Base-by-base conservation (phyloP, 148 eudicot species). In the Cornus controversa region DNA sequence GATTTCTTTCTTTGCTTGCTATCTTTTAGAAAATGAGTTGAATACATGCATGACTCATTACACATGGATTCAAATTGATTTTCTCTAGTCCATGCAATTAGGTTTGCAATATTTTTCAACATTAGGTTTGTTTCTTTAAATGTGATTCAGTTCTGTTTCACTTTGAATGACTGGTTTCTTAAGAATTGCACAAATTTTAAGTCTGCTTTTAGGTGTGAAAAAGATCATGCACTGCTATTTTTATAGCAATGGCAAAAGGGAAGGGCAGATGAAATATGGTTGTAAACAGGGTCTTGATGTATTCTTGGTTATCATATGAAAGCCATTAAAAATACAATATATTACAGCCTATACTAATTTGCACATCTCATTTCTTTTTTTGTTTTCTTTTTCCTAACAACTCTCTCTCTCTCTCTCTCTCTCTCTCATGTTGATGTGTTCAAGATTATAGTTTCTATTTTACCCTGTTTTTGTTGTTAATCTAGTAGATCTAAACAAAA, bases 11-110 rank as follows among this genome's bases (percentile, higher is more conserved):
- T 65, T 34, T 9, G 9, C 20, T 80, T 26, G n/a, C n/a, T n/a
- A n/a, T n/a, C n/a, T n/a, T n/a, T n/a, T n/a, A n/a, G n/a, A n/a
- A n/a, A n/a, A n/a, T n/a, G n/a, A n/a, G n/a, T n/a, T n/a, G n/a
- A n/a, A 36, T 2, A 58, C 64, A 36, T 79, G 64, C 57, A 71
- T 45, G 34, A 25, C 53, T 34, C 64, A 28, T 31, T 81, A 76
- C 22, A 60, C 16, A 75, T 75, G 76, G 50, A 70, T 76, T 70
- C 75, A 67, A 65, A 66, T 10, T 50, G 27, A 24, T 72, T 50
- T 6, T 60, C 22, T 36, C 8, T 10, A 60, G 22, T 54, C 22
- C 5, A 54, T 60, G 25, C 6, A 60, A 60, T 60, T 60, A 13
- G 64, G 1, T 6, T n/a, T 60, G 20, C 64, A 20, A 60, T 60